These are phyloP conservation scores for Przewalskia tangutica DNA, from an alignment of 257 asterid genomes.

Conservation along the genomic window DNA sequence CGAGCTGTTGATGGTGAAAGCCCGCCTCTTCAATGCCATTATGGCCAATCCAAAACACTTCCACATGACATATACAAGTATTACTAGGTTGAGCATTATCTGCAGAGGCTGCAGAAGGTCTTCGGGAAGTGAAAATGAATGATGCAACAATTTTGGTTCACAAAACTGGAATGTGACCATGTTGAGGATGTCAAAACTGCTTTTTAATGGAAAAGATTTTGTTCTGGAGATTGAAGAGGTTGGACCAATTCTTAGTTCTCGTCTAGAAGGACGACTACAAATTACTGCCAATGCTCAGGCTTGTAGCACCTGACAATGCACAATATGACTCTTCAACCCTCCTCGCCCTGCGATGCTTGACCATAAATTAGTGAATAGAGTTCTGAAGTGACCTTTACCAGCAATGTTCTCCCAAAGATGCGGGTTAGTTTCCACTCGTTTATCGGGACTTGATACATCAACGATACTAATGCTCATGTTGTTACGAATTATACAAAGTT, in stretches of 20 bases:
- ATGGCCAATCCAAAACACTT: not conserved
- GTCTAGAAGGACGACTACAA: not conserved
- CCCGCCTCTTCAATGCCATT: not conserved
- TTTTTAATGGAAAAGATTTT: not conserved
- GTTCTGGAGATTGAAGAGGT: not conserved
- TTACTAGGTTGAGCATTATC: slow-evolving; percentile 8
- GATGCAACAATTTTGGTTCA: slow-evolving; percentile 7
- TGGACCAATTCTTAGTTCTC: not conserved
- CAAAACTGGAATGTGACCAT: not conserved
- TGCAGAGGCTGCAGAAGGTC: not conserved
- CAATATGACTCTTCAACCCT: slow-evolving; percentile 39
- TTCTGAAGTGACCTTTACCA: slow-evolving; percentile 33
- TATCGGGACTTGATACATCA: slow-evolving; percentile 30
- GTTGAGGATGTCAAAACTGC: slow-evolving; percentile 11
- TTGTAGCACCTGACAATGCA: slow-evolving; percentile 46
- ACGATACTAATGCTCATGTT: slow-evolving; percentile 45
- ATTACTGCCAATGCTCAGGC: slow-evolving; percentile 17
- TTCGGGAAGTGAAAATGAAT: not conserved
- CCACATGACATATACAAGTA: not conserved
- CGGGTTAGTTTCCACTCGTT: slow-evolving; percentile 35
- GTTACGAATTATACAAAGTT: slow-evolving; percentile 39
- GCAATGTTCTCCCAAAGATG: slow-evolving; percentile 42
- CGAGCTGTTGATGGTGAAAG: not conserved
- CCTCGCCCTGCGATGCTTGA: slow-evolving; percentile 41
- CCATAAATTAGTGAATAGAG: slow-evolving; percentile 34